Evolutionary conservation across 768 basidiomycete species (phyloP).

Genomic region (Suillus discolor): DNA sequence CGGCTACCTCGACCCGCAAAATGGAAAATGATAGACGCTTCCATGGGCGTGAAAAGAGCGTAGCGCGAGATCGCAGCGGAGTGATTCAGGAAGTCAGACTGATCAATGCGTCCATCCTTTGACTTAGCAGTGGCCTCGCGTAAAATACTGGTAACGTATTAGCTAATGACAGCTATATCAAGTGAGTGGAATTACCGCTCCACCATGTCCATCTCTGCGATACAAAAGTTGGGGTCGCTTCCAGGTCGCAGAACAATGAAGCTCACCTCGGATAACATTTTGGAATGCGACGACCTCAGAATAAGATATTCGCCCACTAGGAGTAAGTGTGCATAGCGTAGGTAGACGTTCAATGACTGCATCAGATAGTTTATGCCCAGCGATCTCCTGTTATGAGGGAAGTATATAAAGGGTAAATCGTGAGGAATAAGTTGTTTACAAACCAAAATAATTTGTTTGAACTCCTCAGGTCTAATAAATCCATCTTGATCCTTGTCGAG

Average conservation of each 20-base stretch:
- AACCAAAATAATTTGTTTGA: constrained; percentile 93
- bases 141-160: constrained; percentile 59
- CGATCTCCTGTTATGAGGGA: constrained; percentile 71
- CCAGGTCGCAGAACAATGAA: neutral
- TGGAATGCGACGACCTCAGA: constrained; percentile 97
- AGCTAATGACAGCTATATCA: constrained; percentile 1
- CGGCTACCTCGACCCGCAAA: constrained; percentile 85
- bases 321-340: constrained; percentile 86
- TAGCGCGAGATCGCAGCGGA: constrained; percentile 87
- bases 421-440: constrained; percentile 24
- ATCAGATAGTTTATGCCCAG: constrained; percentile 96
- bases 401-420: neutral
- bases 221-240: constrained; percentile 11
- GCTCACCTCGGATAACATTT: constrained; percentile 88
- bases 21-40: constrained; percentile 97
- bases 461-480: constrained; percentile 91
- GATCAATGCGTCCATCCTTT: constrained; percentile 94
- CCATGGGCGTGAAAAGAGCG: constrained; percentile 96
- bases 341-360: constrained; percentile 90
- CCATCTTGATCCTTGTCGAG: constrained; percentile 91
- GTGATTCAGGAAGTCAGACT: constrained; percentile 93
- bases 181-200: constrained; percentile 58
- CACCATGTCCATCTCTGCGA: constrained; percentile 90
- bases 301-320: constrained; percentile 90
- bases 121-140: constrained; percentile 88